Percentiles rank a stretch among this genome's conserved stretches.
These are phyloP conservation scores for Trametes meyenii DNA, from an alignment of 768 basidiomycete species.

Conservation along the genomic window DNA sequence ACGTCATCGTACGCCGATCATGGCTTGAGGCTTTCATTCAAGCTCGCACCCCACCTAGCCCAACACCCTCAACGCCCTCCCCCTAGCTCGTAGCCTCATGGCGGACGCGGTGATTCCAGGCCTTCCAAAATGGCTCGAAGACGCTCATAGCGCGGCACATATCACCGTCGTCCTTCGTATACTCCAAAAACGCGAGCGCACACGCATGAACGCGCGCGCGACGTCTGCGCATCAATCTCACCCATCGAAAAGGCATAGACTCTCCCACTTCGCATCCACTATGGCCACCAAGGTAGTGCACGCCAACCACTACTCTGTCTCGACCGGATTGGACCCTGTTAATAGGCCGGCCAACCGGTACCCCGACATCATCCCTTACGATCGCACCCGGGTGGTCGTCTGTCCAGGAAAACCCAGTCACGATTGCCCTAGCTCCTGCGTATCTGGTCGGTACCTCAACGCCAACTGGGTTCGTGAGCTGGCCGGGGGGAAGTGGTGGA, in stretches of 20 bases:
- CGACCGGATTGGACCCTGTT: constrained; percentile 46
- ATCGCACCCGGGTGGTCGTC: constrained; percentile 74
- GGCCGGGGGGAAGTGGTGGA: constrained; percentile 77
- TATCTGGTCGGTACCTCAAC: constrained; percentile 66
- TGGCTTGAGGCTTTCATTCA: neutral
- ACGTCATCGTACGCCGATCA: constrained; percentile 1
- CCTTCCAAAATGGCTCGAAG: constrained; percentile 32
- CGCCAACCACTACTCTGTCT: constrained; percentile 57
- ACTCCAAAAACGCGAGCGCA: constrained; percentile 43
- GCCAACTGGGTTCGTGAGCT: constrained; percentile 85
- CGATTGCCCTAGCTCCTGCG: constrained; percentile 15
- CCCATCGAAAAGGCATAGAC: constrained; percentile 26
- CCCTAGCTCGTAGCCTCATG: neutral
- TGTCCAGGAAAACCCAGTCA: constrained; percentile 24
- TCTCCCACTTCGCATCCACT: constrained; percentile 26
- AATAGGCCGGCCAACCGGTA: constrained; percentile 69
- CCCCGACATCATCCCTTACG: constrained; percentile 73
- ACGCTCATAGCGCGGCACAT: constrained; percentile 30
- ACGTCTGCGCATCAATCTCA: constrained; percentile 28
- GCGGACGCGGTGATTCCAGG: constrained; percentile 3
- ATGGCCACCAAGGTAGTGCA: constrained; percentile 28
- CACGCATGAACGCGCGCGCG: constrained; percentile 36
- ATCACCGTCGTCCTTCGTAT: constrained; percentile 37
- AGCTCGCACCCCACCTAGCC: neutral
- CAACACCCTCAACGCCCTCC: neutral